Base-by-base conservation (phyloP, 2,329 filamentous ascomycete genomes). In the Didymella pinodella region DNA sequence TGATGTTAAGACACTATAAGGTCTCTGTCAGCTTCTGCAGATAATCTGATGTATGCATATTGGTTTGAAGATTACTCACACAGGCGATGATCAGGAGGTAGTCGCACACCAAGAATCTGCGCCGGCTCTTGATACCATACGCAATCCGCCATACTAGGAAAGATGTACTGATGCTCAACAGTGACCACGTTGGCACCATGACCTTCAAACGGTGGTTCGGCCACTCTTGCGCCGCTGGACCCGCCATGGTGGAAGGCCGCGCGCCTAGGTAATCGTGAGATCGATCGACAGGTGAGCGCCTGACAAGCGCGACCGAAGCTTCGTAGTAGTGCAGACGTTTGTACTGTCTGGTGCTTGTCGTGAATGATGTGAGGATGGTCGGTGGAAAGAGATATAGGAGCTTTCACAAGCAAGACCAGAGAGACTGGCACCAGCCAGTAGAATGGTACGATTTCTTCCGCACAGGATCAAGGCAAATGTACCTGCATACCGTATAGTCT, bases 1-100 rank as follows among this genome's bases (percentile, higher is more conserved):
- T 34, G 26, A 69, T 64, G 22, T 67, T 68, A 18, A 68, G 65
- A 66, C 40, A 31, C 66, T 70, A 16, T 5, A 11, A 11, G 4
- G 10, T 14, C 38, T 29, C 16, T 18, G 22, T 54, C 31, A 38
- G 56, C 61, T 31, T 58, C 52, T 14, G 3, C 14, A 7, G 8
- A 22, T 22, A 22, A 3, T 22, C 22, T 22, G 22, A 22, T 22
- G 22, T 22, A 22, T 32, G 12, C 31, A 14, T 16, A 16, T 4
- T 14, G 3, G 31, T 14, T 32, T 32, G 4, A 20, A 3, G 22
- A 20, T 7, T 14, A 66, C 68, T 63, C 58, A 70, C 66, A 46
- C 61, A 53, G 36, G 69, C 65, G 28, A 69, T 57, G 44, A 72
- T 67, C 38, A 72, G 48, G 34, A 71, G 22, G 36, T 70, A 71